Evolutionary conservation across 345 rosid genomes (phyloP), one percentile per base, ranked within the genome.

Genomic region (Sapria himalayana): DNA sequence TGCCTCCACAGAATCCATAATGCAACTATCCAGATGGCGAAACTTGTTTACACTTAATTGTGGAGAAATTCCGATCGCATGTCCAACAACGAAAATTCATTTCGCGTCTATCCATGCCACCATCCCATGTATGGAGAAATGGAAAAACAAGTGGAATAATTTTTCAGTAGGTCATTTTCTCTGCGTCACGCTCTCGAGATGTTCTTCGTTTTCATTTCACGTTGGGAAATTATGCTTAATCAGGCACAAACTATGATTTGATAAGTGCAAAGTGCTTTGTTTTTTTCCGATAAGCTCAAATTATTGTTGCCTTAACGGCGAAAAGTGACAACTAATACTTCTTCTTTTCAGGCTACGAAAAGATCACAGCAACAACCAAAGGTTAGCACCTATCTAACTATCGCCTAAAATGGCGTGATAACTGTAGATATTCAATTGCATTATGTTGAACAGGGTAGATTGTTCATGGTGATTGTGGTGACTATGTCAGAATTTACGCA

Each of bases 1-100:
- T 33, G 3, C 13, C 6, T 29, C 16, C 17, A 33, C 46, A 44
- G 12, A 9, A 21, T 59, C 49, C 48, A 58, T 47, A 38, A 65
- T 68, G 74, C 66, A 44, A 51, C 17, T 66, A 43, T 64, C 79
- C 61, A 59, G 70, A 72, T 72, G 76, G 67, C 49, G 67, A 53
- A 65, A 60, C 51, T 23, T 59, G 47, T 21, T 60, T 22, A n/a
- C 41, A 0, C 49, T 67, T 31, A 64, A 45, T n/a, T n/a, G n/a
- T n/a, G n/a, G n/a, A n/a, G n/a, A 45, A 51, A 52, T 37, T 48
- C 53, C 16, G 44, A 9, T 40, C 1, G 4, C 31, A 19, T 43
- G 55, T 21, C 37, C 32, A 32, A 46, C 43, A 2, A 47, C 39
- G 5, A 15, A 39, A 31, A 42, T 18, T 33, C 41, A 2, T 19